Base-by-base conservation (phyloP, 1,284 basidiomycete species). In the Irpex sp. region DNA sequence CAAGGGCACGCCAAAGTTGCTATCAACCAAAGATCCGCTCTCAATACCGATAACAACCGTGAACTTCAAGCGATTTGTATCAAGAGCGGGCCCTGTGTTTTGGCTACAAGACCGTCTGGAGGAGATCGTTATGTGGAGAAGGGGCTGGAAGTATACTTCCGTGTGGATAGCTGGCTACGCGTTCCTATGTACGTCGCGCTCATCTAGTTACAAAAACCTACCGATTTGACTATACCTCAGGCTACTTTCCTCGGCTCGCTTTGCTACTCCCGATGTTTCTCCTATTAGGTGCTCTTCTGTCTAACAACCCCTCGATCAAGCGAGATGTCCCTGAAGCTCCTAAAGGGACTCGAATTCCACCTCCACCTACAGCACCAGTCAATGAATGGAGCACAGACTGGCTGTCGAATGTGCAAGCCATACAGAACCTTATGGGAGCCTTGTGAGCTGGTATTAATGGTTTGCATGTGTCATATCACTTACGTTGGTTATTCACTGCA, bases 381-480 rank as follows among this genome's bases (percentile, higher is more conserved):
- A 73, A 77, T 5, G 85, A 87, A 70, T 85, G 85, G 1, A 82
- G 83, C 9, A 79, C 85, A 0, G 87, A 89, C 61, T 93, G 89
- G 89, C 85, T 90, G 63, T 86, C 86, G 1, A 93, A 92, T 67
- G 78, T 93, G 2, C 89, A 92, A 74, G 89, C 80, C 0, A 88
- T 92, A 34, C 91, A 93, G 69, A 93, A 93, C 67, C 81, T 93
- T 21, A 92, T 93, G 91, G 91, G 91, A 34, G 77, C 81, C 4
- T 77, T 85, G 87, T 91, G 74, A 65, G 87, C 73, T 37, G 11
- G 70, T 21, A 37, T 60, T 36, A 48, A 2, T 26, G 26, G 38
- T 34, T 52, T 60, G 11, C 17, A 15, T 2, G 17, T 60, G 4
- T 8, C 5, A 26, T 21, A 11, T 19, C 4, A 2, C 38, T 26